phyloP scores from a whole-genome alignment of 495 filamentous ascomycete genomes.

The Aspergillus cavernicola region DNA sequence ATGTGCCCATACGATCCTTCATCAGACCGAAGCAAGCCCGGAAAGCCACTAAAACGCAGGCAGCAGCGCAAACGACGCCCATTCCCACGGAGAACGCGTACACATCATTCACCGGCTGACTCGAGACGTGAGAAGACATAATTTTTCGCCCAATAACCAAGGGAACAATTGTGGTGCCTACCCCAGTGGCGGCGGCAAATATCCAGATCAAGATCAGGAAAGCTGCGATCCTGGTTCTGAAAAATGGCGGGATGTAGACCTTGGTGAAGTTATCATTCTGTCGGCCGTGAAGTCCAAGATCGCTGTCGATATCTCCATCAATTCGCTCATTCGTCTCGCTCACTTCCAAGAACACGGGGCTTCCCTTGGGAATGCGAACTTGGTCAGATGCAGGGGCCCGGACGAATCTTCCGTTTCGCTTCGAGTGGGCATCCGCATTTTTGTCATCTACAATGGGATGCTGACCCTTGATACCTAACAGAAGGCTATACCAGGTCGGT shows the following conservation, averaged over 20 bases:
- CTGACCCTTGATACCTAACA: conserved; percentile 39
- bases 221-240: conserved; percentile 71
- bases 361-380: conserved; percentile 85
- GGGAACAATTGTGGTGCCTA: conserved; percentile 83
- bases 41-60: conserved; percentile 56
- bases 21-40: conserved; percentile 39
- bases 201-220: conserved; percentile 91
- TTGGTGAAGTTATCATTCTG: conserved; percentile 65
- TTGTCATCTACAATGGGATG: conserved; percentile 28
- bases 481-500: conserved; percentile 49
- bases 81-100: conserved; percentile 92
- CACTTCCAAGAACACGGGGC: conserved; percentile 75
- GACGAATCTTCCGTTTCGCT: conserved; percentile 78
- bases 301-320: conserved; percentile 57
- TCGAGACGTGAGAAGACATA: conserved; percentile 63
- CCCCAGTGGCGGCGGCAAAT: conserved; percentile 90
- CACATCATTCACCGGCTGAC: conserved; percentile 79
- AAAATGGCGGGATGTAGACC: conserved; percentile 87
- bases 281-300: conserved; percentile 62
- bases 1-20: conserved; percentile 28
- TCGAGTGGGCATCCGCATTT: conserved; percentile 49
- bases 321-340: conserved; percentile 62
- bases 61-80: conserved; percentile 65
- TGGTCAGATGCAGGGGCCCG: conserved; percentile 88
- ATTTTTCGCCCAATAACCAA: conserved; percentile 78